Percentiles rank a stretch among this genome's conserved stretches.
These are phyloP conservation scores for Paecilomyces sp. DNA, from an alignment of 2,329 filamentous ascomycete genomes.

Conservation along the genomic window DNA sequence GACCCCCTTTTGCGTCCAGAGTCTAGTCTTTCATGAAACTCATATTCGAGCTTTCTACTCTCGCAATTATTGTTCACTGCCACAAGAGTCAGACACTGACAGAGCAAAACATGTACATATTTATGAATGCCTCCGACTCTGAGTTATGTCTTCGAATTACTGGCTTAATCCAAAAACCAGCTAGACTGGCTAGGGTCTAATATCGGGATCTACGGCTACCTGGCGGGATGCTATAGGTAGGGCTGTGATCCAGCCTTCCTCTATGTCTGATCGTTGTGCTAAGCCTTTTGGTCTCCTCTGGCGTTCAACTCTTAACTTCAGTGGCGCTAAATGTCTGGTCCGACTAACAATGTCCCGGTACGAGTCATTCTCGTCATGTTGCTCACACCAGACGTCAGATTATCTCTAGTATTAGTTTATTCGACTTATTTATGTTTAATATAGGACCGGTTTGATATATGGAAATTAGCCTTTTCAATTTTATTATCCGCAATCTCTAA, in stretches of 20 bases:
- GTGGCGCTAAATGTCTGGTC: not conserved
- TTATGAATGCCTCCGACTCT: not conserved
- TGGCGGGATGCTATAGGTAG: not conserved
- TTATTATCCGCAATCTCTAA: too few species aligned
- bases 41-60: not conserved
- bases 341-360: too few species aligned
- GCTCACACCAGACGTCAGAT: too few species aligned
- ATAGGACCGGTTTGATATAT: too few species aligned
- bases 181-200: too few species aligned
- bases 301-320: not conserved
- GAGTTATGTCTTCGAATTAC: too few species aligned
- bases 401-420: too few species aligned
- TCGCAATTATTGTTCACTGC: not conserved
- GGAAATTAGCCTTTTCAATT: too few species aligned
- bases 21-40: not conserved
- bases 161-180: too few species aligned
- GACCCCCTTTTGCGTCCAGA: not conserved
- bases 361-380: too few species aligned
- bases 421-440: too few species aligned
- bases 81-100: not conserved
- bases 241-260: not conserved
- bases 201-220: not conserved
- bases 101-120: not conserved
- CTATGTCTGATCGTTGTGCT: not conserved
- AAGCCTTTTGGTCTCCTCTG: not conserved